Conservation (phyloP, 768 basidiomycete genomes). For the Leucocoprinus birnbaumii region DNA sequence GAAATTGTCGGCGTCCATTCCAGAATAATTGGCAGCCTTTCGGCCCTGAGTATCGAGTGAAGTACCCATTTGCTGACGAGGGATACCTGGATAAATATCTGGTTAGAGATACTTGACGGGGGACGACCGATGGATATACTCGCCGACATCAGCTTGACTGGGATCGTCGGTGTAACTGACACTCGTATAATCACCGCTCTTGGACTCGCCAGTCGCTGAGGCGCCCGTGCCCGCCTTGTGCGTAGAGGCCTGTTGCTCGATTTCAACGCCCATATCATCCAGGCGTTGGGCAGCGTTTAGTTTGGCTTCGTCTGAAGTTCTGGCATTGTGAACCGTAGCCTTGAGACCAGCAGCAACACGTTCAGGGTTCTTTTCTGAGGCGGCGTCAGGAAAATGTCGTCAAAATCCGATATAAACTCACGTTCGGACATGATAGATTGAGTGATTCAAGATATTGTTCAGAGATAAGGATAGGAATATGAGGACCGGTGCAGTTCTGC, state of each 20-base stretch:
- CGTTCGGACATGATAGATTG: neutral
- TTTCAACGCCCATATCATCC: constrained; percentile 18
- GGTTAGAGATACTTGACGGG: neutral
- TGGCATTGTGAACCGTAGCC: constrained; percentile 55
- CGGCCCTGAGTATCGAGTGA: neutral
- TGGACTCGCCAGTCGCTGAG: neutral
- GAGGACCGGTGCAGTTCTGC: neutral
- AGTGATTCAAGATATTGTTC: neutral
- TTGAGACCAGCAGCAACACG: constrained; percentile 47
- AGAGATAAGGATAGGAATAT: neutral
- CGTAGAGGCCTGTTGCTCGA: neutral
- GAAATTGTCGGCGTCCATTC: neutral
- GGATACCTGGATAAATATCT: neutral
- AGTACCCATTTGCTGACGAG: neutral
- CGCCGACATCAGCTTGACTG: neutral
- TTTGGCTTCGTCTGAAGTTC: constrained; percentile 50
- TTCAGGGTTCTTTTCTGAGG: constrained; percentile 19
- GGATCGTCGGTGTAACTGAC: neutral
- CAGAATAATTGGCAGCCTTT: neutral
- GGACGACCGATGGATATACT: neutral
- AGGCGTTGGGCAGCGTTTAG: constrained; percentile 27
- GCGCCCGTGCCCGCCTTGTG: neutral
- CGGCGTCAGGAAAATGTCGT: neutral
- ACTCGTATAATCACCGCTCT: neutral
- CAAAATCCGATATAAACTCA: neutral